Base-by-base conservation (phyloP, 2,329 filamentous ascomycete species). In the Diaporthe amygdali region DNA sequence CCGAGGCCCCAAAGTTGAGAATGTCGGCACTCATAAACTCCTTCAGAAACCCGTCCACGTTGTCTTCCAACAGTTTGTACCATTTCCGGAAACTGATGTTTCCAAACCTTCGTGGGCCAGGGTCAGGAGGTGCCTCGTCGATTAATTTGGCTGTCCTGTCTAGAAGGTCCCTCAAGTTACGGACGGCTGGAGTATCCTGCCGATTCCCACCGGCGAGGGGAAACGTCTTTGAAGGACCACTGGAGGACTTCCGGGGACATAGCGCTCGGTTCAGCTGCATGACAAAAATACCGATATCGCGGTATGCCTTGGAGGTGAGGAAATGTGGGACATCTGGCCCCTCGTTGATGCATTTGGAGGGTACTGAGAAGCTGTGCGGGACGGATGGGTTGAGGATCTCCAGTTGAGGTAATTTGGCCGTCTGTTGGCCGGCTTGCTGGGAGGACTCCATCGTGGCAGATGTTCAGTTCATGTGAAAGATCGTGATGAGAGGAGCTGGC, bases 71-170 rank as follows among this genome's bases (percentile, higher is more conserved):
- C 37, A 95, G 82, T 59, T 88, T 84, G 79, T 92, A 89, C 96
- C 96, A 99, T 75, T 86, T 93, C 37, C 95, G 88, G 81, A 97
- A 99, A 77, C 93, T 96, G 55, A 94, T 85, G 79, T 99, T 99
- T 41, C 96, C 96, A 79, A 98, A 99, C 73, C 96, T 88, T 67
- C 96, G 88, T 22, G 96, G 95, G 17, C 95, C 95, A 8, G 91
- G 90, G 76, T 97, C 93, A 0, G 96, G 96, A 1, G 95, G 96
- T 0, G 91, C 93, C 77, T 95, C 90, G 20, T 92, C 89, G 64
- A 97, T 89, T 63, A 97, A 87, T 10, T 82, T 82, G 66, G 90
- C 88, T 17, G 97, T 84, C 61, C 85, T 88, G 7, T 85, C 82
- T 20, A 98, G 83, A 44, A 99, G 84, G 12, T 84, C 79, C 79